Conservation (phyloP, 805 yeast genomes). For the Cyberlindnera samutprakarnensis region DNA sequence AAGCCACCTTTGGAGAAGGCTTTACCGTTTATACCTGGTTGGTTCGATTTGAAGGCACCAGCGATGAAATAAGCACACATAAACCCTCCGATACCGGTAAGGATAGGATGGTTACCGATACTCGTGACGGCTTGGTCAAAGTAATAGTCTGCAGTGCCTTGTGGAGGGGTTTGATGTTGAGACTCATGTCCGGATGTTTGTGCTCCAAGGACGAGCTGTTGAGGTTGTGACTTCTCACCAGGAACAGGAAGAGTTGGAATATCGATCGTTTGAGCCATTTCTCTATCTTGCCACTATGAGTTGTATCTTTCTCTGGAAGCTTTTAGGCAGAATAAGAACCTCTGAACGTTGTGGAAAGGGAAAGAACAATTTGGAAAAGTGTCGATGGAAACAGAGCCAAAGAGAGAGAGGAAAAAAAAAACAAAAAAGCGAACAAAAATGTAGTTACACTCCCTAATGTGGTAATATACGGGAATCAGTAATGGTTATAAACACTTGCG, state of each 20-base stretch:
- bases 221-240: constrained; percentile 33
- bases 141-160: constrained; percentile 44
- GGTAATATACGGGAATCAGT: too few relatives aligned
- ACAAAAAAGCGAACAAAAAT: too few relatives aligned
- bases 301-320: too few relatives aligned
- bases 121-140: constrained; percentile 53
- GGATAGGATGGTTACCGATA: constrained; percentile 70
- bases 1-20: constrained; percentile 79
- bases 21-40: constrained; percentile 35
- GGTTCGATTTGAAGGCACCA: constrained; percentile 49
- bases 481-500: too few relatives aligned
- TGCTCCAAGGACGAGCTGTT: constrained; percentile 15
- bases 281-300: too few relatives aligned
- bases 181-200: constrained; percentile 18
- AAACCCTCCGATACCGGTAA: constrained; percentile 64
- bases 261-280: constrained; percentile 32
- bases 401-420: too few relatives aligned
- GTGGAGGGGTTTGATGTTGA: constrained; percentile 15
- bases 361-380: too few relatives aligned
- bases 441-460: too few relatives aligned
- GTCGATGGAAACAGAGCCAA: too few relatives aligned
- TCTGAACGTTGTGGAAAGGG: too few relatives aligned
- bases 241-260: constrained; percentile 52
- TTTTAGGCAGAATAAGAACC: too few relatives aligned
- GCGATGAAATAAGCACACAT: constrained; percentile 57